Conservation (phyloP, 73 alveolate genomes). For the Diophrys appendiculata region DNA sequence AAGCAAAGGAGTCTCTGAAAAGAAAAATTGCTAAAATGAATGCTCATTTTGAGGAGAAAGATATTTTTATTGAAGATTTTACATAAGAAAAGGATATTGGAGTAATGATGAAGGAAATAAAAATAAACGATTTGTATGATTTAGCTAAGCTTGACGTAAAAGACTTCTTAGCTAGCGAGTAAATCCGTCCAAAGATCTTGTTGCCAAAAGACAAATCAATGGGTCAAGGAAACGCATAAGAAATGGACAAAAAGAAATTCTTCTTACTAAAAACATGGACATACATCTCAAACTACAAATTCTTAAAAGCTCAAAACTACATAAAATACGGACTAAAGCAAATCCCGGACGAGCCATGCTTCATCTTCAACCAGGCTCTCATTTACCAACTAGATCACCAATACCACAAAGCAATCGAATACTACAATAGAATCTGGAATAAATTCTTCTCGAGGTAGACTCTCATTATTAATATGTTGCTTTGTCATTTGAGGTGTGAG, state of each 20-base stretch:
- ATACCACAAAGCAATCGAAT: neutral
- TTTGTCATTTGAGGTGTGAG: neutral
- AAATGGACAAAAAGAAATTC: neutral
- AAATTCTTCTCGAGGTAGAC: neutral
- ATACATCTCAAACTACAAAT: neutral
- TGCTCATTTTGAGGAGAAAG: no score
- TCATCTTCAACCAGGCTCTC: neutral
- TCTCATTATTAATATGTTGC: neutral
- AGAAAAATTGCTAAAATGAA: no score
- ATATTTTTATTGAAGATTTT: no score
- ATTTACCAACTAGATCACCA: neutral
- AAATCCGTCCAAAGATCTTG: neutral
- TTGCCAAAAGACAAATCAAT: neutral
- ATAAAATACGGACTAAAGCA: neutral
- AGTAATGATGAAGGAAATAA: neutral
- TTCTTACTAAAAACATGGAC: neutral
- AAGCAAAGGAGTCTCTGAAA: no score
- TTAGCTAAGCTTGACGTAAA: neutral
- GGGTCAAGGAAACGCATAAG: no score
- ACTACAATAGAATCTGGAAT: neutral
- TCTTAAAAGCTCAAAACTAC: neutral
- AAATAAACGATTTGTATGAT: neutral
- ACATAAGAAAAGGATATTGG: neutral
- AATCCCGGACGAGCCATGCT: neutral
- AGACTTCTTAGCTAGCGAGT: neutral